These are phyloP conservation scores for Suhomyces sp. DNA, from an alignment of 805 yeast genomes.

Conservation along the genomic window DNA sequence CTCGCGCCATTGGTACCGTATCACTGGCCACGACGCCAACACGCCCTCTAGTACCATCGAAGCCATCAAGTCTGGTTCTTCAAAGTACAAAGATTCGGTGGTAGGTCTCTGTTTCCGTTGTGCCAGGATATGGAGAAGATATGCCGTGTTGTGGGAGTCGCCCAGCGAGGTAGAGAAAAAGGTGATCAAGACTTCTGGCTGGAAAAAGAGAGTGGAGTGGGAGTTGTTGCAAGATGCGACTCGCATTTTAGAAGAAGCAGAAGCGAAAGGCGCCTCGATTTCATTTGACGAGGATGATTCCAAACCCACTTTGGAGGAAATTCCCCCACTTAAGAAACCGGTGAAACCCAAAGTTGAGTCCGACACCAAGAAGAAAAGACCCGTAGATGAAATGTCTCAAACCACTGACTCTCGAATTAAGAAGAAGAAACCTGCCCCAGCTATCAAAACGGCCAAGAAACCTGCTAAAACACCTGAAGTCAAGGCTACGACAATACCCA, in stretches of 20 bases:
- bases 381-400: not conserved
- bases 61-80: not conserved
- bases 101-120: constrained; percentile 80
- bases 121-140: constrained; percentile 87
- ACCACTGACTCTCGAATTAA: not conserved
- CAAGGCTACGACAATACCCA: not conserved
- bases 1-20: constrained; percentile 65
- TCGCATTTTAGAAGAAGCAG: constrained; percentile 49
- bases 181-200: constrained; percentile 43
- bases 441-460: constrained; percentile 4
- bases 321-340: not conserved
- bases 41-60: constrained; percentile 24
- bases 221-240: constrained; percentile 66
- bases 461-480: not conserved
- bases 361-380: constrained; percentile 3
- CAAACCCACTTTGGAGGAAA: not conserved
- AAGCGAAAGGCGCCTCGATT: constrained; percentile 19
- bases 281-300: constrained; percentile 16
- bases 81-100: constrained; percentile 24
- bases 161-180: constrained; percentile 65
- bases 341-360: constrained; percentile 3
- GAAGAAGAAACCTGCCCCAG: constrained; percentile 3
- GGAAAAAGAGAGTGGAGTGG: constrained; percentile 62
- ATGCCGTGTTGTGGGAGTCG: constrained; percentile 82
- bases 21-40: constrained; percentile 55